Base-by-base conservation (phyloP, 2,329 filamentous ascomycete species). In the Fusarium sp. region DNA sequence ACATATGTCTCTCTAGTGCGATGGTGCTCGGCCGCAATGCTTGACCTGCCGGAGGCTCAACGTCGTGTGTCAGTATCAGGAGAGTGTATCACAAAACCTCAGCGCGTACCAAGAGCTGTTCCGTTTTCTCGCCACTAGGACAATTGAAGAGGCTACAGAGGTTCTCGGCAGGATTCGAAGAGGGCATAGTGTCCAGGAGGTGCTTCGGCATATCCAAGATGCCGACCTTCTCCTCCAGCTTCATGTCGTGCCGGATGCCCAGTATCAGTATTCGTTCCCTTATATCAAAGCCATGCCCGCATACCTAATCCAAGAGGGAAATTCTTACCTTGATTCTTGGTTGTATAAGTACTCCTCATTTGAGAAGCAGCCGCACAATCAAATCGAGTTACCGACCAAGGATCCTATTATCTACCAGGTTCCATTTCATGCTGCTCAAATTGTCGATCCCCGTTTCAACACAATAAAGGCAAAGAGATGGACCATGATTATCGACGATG, bases 261-360 rank as follows among this genome's bases (percentile, higher is more conserved):
- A 41, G 7, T 27, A 35, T 13, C 53, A 44, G 4, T 58, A 61
- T 17, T 22, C 50, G 23, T 61, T 61, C 7, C 57, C 53, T 4
- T 58, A 45, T 4, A 11, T 11, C 4, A 33, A 41, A 6, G 19
- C 57, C 0, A 49, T 61, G 20, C 53, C 57, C 0, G 10, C 4
- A 15, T 30, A 20, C 9, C 6, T 61, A 13, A 45, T 22, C 4
- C 15, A 17, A 17, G 20, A 35, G 1, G n/a, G 25, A 0, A 61
- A 58, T 0, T 53, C 27, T 4, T 61, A 51, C 20, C 27, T 58
- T 3, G 53, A 45, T 3, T 45, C 49, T 19, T 55, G 52, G 52
- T 3, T 55, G 5, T 51, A 55, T 4, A 51, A 20, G 4, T 51
- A 39, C 11, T 55, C 52, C 5, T 17, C 8, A 7, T 4, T 17